These are phyloP conservation scores for Raffaelea albimanens DNA, from an alignment of 2,329 filamentous ascomycete genomes.

Conservation along the genomic window DNA sequence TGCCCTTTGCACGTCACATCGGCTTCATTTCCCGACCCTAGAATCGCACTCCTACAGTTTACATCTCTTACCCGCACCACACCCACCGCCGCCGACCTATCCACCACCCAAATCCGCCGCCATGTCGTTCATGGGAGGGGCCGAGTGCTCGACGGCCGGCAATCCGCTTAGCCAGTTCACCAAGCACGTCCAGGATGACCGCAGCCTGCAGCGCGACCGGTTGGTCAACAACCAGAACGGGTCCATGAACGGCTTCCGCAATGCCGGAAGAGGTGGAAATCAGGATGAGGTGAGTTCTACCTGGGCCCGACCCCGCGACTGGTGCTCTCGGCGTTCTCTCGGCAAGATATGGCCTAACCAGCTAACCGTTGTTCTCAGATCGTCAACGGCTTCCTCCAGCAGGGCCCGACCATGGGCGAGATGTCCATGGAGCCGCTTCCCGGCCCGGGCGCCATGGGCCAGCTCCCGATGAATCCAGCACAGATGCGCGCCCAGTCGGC, in stretches of 20 bases:
- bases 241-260: constrained; percentile 69
- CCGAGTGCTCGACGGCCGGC: constrained; percentile 91
- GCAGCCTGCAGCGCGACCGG: constrained; percentile 84
- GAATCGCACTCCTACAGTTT: neutral
- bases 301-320: constrained; percentile 8
- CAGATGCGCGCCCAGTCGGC: constrained; percentile 44
- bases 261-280: constrained; percentile 54
- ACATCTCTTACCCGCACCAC: neutral
- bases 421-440: constrained; percentile 42
- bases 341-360: no score
- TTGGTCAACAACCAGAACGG: constrained; percentile 66
- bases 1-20: neutral
- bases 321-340: constrained; percentile 5
- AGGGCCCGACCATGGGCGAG: constrained; percentile 52
- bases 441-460: constrained; percentile 24
- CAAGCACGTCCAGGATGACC: constrained; percentile 95
- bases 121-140: constrained; percentile 94
- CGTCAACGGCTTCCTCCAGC: constrained; percentile 89
- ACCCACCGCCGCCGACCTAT: neutral
- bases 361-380: no score
- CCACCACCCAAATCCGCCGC: constrained; percentile 12
- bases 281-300: constrained; percentile 57
- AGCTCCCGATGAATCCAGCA: constrained; percentile 36
- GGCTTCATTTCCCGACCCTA: no score
- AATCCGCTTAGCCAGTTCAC: constrained; percentile 97